Evolutionary conservation across 768 basidiomycete genomes (phyloP), one percentile per base, ranked within the genome.

Genomic region (Epithele typhae): DNA sequence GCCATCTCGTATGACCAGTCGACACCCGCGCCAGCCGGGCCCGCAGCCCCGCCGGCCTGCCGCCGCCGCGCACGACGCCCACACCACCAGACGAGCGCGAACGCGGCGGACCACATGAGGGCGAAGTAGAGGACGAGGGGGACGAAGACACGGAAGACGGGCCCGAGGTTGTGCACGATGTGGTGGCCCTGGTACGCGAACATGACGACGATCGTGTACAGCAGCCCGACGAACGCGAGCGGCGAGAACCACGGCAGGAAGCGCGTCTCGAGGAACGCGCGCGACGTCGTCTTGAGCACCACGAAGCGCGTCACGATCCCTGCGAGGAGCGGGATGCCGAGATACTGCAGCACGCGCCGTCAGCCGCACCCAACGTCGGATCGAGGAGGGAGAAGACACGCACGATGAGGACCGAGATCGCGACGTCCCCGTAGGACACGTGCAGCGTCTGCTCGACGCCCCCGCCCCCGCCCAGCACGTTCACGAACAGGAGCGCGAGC

Each of bases 101-200:
- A 88, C 0, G 81, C 76, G 0, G 70, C 64, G 3, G 71, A 69
- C 84, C 87, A 92, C 79, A 91, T 85, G 64, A 90, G 63, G 36
- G 75, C 46, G 61, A 92, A 92, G 67, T 92, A 92, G 25, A 87
- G 68, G 19, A 87, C 68, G 69, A 89, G 75, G 2, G 91, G 90
- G 5, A 91, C 87, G 57, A 87, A 81, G 1, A 87, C 79, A 15
- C 89, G 78, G 65, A 92, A 91, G 3, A 89, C 87, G 5, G 77
- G 76, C 0, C 87, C 81, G 27, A 92, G 68, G 58, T 90, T 82
- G 49, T 81, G 72, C 10, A 90, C 64, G 52, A 92, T 89, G 46
- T 78, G 78, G 41, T 82, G 78, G 3, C 68, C 78, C 63, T 73
- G 71, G 54, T 62, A 59, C 25, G 63, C 86, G 58, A 90, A 89